Conservation (phyloP, 2,329 filamentous ascomycete genomes). For the Grosmannia serpens region DNA sequence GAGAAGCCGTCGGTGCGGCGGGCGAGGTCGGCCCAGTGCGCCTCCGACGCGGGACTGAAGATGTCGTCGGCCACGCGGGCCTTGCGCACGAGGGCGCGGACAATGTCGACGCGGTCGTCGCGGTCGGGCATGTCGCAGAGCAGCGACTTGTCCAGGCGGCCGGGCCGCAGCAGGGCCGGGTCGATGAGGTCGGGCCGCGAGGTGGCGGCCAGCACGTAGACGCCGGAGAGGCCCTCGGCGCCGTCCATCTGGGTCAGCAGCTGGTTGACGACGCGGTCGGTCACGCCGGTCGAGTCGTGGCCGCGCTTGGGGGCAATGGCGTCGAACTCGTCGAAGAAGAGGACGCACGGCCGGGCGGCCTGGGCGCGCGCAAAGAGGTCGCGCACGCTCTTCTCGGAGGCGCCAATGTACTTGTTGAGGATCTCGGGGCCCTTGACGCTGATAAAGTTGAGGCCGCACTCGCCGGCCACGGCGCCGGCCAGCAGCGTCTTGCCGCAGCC, state of each 20-base stretch:
- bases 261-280: constrained; percentile 95
- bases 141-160: constrained; percentile 84
- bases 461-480: constrained; percentile 91
- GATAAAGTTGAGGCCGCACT: constrained; percentile 97
- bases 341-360: constrained; percentile 81
- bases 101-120: constrained; percentile 78
- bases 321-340: constrained; percentile 99
- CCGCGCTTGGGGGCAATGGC: constrained; percentile 94
- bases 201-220: constrained; percentile 93
- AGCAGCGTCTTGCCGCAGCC: constrained; percentile 95
- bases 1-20: constrained; percentile 77
- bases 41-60: constrained; percentile 16
- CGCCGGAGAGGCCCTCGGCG: constrained; percentile 85
- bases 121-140: constrained; percentile 78
- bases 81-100: constrained; percentile 72
- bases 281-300: constrained; percentile 96
- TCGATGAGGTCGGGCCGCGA: constrained; percentile 91
- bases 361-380: constrained; percentile 89
- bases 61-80: constrained; percentile 62
- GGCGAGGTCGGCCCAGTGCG: constrained; percentile 59
- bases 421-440: constrained; percentile 97
- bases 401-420: constrained; percentile 97
- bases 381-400: constrained; percentile 89
- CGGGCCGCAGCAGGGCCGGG: constrained; percentile 80
- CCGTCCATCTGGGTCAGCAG: constrained; percentile 98